A percentile compares a stretch with the other conserved stretches of the same genome.
phyloP scores from a whole-genome alignment of 2,329 filamentous ascomycete species.

The Fusarium anthophilum region DNA sequence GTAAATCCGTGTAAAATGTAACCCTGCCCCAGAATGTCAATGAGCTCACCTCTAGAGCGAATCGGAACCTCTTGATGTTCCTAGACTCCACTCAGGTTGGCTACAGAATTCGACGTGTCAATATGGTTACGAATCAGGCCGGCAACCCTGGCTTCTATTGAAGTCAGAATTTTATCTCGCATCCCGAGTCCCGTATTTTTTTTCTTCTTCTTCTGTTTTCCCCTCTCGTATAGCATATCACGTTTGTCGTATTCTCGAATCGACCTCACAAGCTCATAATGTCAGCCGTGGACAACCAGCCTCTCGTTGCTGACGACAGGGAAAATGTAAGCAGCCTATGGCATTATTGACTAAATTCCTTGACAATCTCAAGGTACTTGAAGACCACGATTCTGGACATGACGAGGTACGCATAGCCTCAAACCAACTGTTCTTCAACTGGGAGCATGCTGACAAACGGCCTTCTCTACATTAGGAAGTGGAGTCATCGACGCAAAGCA shows the following conservation, averaged over 20 bases:
- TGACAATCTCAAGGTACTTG: background rate
- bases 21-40: background rate
- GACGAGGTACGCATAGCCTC: background rate
- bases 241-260: accelerated
- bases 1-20: background rate
- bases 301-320: constrained; percentile 4
- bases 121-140: background rate
- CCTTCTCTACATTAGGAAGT: background rate
- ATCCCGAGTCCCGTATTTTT: too few species aligned
- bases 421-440: accelerated
- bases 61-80: background rate
- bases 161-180: background rate
- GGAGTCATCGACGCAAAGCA: constrained; percentile 2
- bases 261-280: background rate
- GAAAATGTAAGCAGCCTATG: background rate
- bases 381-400: background rate
- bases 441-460: background rate
- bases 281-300: background rate
- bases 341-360: accelerated
- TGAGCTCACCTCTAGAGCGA: background rate
- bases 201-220: background rate
- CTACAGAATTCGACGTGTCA: background rate
- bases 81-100: background rate
- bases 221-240: background rate
- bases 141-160: background rate